Evolutionary conservation across 2,329 filamentous ascomycete genomes (phyloP).

Genomic region (Chaetomiaceae sp.): DNA sequence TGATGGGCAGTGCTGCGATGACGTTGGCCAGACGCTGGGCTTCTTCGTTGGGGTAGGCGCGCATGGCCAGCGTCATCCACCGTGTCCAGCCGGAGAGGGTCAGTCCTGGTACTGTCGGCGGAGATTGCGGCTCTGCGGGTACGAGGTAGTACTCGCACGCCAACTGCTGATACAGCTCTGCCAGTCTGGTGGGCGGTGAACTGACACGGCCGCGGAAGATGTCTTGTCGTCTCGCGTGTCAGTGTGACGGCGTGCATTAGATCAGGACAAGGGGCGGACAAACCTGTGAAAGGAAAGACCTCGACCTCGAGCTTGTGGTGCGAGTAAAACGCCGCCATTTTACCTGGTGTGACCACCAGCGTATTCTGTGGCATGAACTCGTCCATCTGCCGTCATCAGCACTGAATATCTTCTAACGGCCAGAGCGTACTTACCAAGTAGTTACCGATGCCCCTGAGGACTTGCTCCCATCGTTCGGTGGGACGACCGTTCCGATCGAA

Average conservation of each 20-base stretch:
- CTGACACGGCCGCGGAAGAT: slow-evolving; percentile 30
- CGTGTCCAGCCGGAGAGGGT: slow-evolving; percentile 63
- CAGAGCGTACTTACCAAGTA: slow-evolving; percentile 56
- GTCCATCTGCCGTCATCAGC: slow-evolving; percentile 50
- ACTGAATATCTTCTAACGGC: neutral
- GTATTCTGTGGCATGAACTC: slow-evolving; percentile 62
- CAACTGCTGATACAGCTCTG: slow-evolving; percentile 51
- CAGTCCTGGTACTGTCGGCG: slow-evolving; percentile 58
- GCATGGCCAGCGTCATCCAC: slow-evolving; percentile 70
- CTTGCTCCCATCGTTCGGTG: slow-evolving; percentile 63
- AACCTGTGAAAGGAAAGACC: slow-evolving; percentile 63
- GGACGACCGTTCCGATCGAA: slow-evolving; percentile 65
- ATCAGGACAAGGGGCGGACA: slow-evolving; percentile 24
- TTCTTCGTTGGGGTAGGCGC: slow-evolving; percentile 72
- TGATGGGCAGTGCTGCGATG: slow-evolving; percentile 65
- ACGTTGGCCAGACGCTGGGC: slow-evolving; percentile 64
- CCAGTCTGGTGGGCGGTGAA: slow-evolving; percentile 51
- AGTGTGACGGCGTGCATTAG: neutral
- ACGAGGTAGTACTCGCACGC: slow-evolving; percentile 62
- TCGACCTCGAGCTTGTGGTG: slow-evolving; percentile 61
- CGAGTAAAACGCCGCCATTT: slow-evolving; percentile 70
- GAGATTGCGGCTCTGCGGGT: slow-evolving; percentile 46
- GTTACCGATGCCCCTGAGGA: slow-evolving; percentile 67
- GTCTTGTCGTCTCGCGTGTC: slow-evolving; percentile 1
- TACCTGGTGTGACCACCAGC: slow-evolving; percentile 69